Conservation (phyloP, 345 rosid species). For the Eucalyptus coolabah region DNA sequence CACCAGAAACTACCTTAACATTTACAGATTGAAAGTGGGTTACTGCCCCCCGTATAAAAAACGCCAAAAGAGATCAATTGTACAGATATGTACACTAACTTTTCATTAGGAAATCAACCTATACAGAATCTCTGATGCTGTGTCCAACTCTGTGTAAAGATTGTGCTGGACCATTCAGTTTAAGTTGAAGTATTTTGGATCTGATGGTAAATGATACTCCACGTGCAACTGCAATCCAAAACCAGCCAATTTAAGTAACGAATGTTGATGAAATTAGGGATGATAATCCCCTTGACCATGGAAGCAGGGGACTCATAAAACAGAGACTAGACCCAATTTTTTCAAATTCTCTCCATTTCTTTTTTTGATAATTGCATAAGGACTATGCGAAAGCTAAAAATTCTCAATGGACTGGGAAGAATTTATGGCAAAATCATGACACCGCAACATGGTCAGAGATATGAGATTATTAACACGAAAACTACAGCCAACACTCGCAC, state of each 20-base stretch:
- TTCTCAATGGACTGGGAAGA: background rate
- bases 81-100: background rate
- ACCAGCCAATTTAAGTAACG: background rate
- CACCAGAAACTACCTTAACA: background rate
- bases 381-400: background rate
- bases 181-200: background rate
- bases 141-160: background rate
- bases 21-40: background rate
- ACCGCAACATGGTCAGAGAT: background rate
- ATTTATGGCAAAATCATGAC: background rate
- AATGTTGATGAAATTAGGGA: background rate
- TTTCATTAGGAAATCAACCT: background rate
- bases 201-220: background rate
- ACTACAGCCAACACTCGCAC: background rate
- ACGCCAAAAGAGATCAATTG: background rate
- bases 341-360: background rate
- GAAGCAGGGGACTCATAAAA: background rate
- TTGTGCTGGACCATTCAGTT: background rate
- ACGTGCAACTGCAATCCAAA: background rate
- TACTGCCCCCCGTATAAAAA: background rate
- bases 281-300: background rate
- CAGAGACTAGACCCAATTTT: background rate
- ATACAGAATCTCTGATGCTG: background rate
- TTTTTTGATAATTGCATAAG: background rate
- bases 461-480: background rate